Evolutionary conservation across 352 stramenopile species (phyloP).

Genomic region (Pythium dissotocum): DNA sequence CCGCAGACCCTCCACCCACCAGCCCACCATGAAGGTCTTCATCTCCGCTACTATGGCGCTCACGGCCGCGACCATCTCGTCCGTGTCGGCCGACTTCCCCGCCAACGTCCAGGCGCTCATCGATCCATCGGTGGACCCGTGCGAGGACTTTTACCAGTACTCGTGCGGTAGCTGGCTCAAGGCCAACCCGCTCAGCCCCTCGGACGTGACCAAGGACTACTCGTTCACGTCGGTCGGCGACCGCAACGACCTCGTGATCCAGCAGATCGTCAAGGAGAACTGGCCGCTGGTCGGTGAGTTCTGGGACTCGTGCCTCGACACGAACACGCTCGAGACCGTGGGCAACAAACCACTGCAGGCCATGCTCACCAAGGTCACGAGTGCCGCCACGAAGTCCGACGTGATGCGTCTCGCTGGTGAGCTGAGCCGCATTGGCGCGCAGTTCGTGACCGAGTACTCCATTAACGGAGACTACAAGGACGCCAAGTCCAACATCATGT

Average conservation of each 20-base stretch:
- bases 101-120: constrained; percentile 45
- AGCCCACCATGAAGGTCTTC: constrained; percentile 30
- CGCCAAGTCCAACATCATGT: constrained; percentile 68
- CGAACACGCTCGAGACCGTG: constrained; percentile 41
- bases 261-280: constrained; percentile 62
- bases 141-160: constrained; percentile 78
- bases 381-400: constrained; percentile 34
- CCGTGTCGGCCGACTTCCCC: constrained; percentile 27
- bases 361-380: constrained; percentile 40
- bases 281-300: constrained; percentile 62
- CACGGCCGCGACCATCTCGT: constrained; percentile 15
- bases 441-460: constrained; percentile 68
- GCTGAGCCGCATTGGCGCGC: constrained; percentile 36
- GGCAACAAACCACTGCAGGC: constrained; percentile 44
- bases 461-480: constrained; percentile 74
- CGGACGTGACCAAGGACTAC: constrained; percentile 34
- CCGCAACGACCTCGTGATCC: constrained; percentile 52
- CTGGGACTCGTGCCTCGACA: constrained; percentile 70
- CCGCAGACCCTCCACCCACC: background rate
- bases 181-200: constrained; percentile 34
- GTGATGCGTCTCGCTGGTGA: constrained; percentile 43
- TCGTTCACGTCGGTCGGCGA: constrained; percentile 52
- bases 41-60: constrained; percentile 21
- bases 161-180: constrained; percentile 56
- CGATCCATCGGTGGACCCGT: constrained; percentile 48